These are phyloP conservation scores for Suillus variegatus DNA, from an alignment of 768 basidiomycete species.

Conservation along the genomic window DNA sequence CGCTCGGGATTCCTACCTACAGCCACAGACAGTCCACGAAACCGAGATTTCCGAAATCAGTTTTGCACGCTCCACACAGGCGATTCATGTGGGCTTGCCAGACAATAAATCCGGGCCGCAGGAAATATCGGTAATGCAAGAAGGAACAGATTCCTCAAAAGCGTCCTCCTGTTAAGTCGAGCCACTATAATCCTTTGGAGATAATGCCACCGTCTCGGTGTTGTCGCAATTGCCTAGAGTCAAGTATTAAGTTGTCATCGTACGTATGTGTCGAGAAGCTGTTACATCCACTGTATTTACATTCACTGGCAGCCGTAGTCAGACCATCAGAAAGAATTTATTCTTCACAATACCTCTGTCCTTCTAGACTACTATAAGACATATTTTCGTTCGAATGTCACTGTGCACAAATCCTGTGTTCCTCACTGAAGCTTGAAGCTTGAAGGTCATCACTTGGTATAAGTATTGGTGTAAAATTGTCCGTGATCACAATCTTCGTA, in stretches of 20 bases:
- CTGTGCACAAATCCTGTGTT: neutral
- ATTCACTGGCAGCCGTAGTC: neutral
- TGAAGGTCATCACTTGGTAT: no score
- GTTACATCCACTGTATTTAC: neutral
- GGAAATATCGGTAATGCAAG: neutral
- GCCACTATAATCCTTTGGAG: neutral
- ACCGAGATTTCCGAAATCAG: neutral
- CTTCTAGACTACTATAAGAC: neutral
- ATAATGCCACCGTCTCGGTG: neutral
- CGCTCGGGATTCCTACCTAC: conserved; percentile 30
- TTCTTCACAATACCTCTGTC: neutral
- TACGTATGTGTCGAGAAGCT: neutral
- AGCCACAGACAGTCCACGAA: neutral
- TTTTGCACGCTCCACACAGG: neutral
- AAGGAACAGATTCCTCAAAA: neutral
- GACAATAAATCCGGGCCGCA: neutral
- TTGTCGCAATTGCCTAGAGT: neutral
- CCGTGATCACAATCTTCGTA: no score
- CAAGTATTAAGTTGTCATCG: neutral
- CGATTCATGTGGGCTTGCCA: neutral
- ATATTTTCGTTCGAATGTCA: neutral
- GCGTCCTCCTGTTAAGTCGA: neutral
- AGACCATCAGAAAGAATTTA: neutral
- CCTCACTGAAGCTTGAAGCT: no score
- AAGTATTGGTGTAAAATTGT: no score